Conservation (phyloP, 2,329 filamentous ascomycete species). For the Fusarium mangiferae region DNA sequence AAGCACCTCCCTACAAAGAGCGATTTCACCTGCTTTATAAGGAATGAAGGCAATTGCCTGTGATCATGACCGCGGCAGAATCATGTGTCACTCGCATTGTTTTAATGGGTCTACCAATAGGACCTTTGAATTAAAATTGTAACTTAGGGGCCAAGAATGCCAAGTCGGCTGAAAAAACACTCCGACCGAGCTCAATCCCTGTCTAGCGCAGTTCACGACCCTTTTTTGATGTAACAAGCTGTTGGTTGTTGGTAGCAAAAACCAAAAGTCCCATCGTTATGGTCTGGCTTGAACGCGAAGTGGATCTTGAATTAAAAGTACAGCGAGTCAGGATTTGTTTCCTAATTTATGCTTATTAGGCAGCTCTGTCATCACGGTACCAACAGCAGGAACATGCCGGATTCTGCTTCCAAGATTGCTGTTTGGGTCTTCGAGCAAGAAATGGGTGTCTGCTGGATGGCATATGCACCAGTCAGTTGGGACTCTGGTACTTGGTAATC, state of each 20-base stretch:
- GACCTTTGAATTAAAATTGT: not conserved
- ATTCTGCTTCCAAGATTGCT: no score
- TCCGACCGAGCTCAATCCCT: not conserved
- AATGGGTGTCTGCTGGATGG: no score
- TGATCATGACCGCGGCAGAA: not conserved
- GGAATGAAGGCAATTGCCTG: fast-evolving
- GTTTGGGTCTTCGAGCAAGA: no score
- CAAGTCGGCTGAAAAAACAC: not conserved
- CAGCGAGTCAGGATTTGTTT: no score
- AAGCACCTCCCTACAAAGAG: fast-evolving
- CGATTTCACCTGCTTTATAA: not conserved
- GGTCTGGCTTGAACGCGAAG: not conserved
- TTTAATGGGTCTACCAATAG: not conserved
- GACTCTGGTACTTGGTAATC: no score
- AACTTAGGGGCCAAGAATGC: not conserved
- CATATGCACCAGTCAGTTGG: no score
- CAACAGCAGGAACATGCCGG: no score
- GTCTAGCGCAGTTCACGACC: not conserved
- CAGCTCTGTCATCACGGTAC: not conserved
- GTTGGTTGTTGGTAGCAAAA: not conserved
- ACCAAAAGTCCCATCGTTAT: not conserved
- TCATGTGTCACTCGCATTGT: not conserved
- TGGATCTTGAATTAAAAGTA: not conserved
- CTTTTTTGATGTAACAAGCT: not conserved
- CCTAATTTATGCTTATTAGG: fast-evolving